Evolutionary conservation across 768 basidiomycete genomes (phyloP), one percentile per base, ranked within the genome.

Genomic region (Suillus subalutaceus): DNA sequence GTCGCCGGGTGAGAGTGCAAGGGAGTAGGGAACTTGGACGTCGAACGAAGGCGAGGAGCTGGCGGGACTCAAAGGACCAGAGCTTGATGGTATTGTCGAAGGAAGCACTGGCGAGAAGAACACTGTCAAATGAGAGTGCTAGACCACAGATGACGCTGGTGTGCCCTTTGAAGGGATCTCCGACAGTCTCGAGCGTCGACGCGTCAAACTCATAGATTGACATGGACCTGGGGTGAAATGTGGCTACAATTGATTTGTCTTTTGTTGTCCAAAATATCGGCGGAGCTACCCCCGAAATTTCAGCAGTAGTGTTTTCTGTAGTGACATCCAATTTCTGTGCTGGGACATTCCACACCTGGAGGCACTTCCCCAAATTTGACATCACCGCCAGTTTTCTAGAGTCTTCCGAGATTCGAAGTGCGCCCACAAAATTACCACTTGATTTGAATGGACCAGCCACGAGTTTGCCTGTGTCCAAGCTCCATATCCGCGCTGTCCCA

Each of bases 371-470:
- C 9, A 1, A 4, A 12, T 10, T 3, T n/a, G 20, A 48, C n/a
- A 20, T n/a, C n/a, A 13, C n/a, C 5, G 46, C 46, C 20, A 48
- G 46, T n/a, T 48, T 48, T 4, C 5, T 10, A 1, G 46, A 48
- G 48, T 50, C 23, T 50, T 23, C 5, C 6, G 23, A 50, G 48
- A 50, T 12, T 50, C 23, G n/a, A 12, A 50, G 12, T 50, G 10
- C 2, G n/a, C 0, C n/a, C n/a, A 12, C 12, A 6, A 0, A 48
- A 10, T 13, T 0, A 12, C 2, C n/a, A 23, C 2, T 4, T 13
- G 1, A 23, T 48, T 23, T 13, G n/a, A 50, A 50, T 50, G 48
- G n/a, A 50, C 48, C 48, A 23, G 48, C 23, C 48, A 50, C 12
- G 3, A 50, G 2, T 23, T 50, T 1, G 12, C 23, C 23, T 3